These are phyloP conservation scores for Aspergillus neoniger DNA, from an alignment of 2,329 filamentous ascomycete species.

Conservation along the genomic window DNA sequence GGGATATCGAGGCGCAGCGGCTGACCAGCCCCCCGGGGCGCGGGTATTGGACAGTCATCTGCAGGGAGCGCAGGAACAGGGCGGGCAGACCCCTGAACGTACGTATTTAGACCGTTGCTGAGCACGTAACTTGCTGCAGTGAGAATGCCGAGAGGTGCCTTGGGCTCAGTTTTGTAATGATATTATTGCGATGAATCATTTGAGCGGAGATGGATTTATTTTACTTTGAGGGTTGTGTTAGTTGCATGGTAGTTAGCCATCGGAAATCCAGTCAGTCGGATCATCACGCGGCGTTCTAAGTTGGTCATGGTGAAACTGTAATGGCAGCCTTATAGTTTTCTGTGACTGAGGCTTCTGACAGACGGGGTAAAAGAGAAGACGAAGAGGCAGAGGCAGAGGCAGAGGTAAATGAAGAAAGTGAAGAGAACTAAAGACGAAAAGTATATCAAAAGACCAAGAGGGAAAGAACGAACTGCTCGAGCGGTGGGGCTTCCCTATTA, in stretches of 20 bases:
- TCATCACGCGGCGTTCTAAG: background rate
- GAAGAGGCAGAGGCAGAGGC: background rate
- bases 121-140: background rate
- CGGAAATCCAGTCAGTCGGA: background rate
- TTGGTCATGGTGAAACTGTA: background rate
- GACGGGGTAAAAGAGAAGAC: background rate
- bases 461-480: background rate
- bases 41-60: background rate
- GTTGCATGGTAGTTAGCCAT: background rate
- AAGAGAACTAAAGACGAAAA: background rate
- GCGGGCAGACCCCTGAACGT: background rate
- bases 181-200: background rate
- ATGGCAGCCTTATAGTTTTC: background rate
- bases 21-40: background rate
- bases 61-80: conserved; percentile 4
- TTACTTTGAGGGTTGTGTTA: background rate
- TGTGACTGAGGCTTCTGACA: background rate
- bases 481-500: background rate
- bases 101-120: background rate
- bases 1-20: conserved; percentile 13
- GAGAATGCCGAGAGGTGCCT: background rate
- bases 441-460: background rate
- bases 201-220: background rate
- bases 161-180: background rate
- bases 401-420: background rate